phyloP scores from a whole-genome alignment of 345 rosid genomes.

The Jatropha curcas region DNA sequence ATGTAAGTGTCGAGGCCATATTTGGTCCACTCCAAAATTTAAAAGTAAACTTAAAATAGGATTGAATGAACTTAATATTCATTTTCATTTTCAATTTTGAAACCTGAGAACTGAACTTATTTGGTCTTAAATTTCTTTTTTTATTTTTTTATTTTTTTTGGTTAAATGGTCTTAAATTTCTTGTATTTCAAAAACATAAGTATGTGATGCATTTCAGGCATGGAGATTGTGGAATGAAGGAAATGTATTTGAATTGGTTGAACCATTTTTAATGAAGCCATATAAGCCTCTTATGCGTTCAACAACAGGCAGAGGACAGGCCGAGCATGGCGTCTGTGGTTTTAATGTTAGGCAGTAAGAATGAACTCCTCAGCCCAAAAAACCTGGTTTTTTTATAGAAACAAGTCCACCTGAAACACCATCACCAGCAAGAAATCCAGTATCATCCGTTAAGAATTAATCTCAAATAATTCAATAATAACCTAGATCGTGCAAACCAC shows the following conservation, averaged over 20 bases:
- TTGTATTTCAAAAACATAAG: neutral
- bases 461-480: too few species aligned
- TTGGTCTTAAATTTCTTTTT: too few species aligned
- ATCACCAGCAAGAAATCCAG: too few species aligned
- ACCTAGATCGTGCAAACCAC: too few species aligned
- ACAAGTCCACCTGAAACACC: neutral
- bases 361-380: conserved; percentile 7
- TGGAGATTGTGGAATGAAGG: conserved; percentile 26
- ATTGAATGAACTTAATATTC: too few species aligned
- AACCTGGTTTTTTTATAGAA: conserved; percentile 3
- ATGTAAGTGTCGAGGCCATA: neutral
- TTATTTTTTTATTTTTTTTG: too few species aligned
- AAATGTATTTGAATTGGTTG: conserved; percentile 3
- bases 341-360: conserved; percentile 15
- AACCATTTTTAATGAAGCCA: neutral
- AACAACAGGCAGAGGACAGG: neutral
- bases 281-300: conserved; percentile 17
- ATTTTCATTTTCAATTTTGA: too few species aligned
- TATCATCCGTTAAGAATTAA: too few species aligned
- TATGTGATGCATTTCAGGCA: neutral
- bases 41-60: too few species aligned
- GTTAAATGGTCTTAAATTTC: too few species aligned
- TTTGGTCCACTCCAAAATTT: too few species aligned
- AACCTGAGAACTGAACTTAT: too few species aligned
- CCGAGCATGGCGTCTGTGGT: conserved; percentile 23